These are phyloP conservation scores for Massarina eburnea DNA, from an alignment of 2,329 filamentous ascomycete genomes.

Conservation along the genomic window DNA sequence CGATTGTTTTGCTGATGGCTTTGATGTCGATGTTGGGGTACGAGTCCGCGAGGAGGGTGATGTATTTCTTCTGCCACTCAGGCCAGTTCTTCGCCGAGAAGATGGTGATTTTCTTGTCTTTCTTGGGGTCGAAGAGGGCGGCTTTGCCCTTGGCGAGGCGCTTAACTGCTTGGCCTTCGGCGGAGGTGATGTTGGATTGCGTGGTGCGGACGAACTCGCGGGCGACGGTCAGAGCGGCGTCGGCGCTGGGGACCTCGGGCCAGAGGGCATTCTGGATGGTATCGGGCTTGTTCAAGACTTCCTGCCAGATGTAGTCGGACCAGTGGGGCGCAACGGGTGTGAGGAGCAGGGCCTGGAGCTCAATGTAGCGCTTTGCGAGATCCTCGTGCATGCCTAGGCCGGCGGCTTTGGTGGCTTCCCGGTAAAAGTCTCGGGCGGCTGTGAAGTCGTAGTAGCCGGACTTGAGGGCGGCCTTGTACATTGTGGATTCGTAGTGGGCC, in stretches of 20 bases:
- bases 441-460: conserved; percentile 85
- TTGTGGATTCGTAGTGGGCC: conserved; percentile 67
- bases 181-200: conserved; percentile 77
- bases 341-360: conserved; percentile 81
- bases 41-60: conserved; percentile 32
- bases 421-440: conserved; percentile 86
- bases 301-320: conserved; percentile 91
- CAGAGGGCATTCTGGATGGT: conserved; percentile 80
- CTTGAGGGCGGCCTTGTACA: conserved; percentile 46
- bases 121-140: conserved; percentile 81
- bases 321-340: conserved; percentile 89
- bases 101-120: conserved; percentile 88
- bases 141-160: conserved; percentile 92
- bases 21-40: conserved; percentile 71
- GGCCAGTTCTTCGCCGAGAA: conserved; percentile 81
- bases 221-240: conserved; percentile 71
- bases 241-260: conserved; percentile 67
- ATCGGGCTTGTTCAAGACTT: conserved; percentile 74
- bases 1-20: conserved; percentile 73
- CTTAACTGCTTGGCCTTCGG: conserved; percentile 81
- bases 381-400: conserved; percentile 86
- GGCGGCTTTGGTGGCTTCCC: conserved; percentile 74
- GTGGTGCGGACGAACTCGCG: conserved; percentile 78
- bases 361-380: conserved; percentile 76
- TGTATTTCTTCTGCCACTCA: conserved; percentile 78